Conservation (phyloP, 371 early-diverging fungal genomes). For the Smittium mucronatum region DNA sequence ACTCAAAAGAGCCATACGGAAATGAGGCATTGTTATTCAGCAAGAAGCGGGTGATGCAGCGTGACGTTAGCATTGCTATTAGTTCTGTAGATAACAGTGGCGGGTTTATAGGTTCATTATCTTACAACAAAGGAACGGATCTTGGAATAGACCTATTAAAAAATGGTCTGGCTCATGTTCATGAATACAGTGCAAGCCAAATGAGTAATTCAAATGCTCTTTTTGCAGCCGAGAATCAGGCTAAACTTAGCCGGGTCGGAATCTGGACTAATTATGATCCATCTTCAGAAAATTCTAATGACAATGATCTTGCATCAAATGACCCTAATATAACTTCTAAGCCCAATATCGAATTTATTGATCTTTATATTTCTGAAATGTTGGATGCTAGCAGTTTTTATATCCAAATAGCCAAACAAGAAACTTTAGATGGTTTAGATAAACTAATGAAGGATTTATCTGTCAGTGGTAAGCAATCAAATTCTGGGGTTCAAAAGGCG, state of each 20-base stretch:
- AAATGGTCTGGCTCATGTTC: slow-evolving; percentile 66
- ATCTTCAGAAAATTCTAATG: slow-evolving; percentile 10
- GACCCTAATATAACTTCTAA: slow-evolving; percentile 15
- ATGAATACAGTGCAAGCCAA: slow-evolving; percentile 74
- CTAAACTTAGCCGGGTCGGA: slow-evolving; percentile 41
- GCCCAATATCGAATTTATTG: slow-evolving; percentile 58
- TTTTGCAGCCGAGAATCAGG: slow-evolving; percentile 64
- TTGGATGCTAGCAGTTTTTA: slow-evolving; percentile 52
- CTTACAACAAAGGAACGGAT: slow-evolving; percentile 48
- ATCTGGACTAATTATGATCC: slow-evolving; percentile 21
- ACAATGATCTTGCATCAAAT: slow-evolving; percentile 24
- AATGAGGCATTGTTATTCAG: slow-evolving; percentile 65
- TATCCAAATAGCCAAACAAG: slow-evolving; percentile 61
- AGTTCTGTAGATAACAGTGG: slow-evolving; percentile 81
- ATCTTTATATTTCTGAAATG: slow-evolving; percentile 75
- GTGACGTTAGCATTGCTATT: slow-evolving; percentile 79
- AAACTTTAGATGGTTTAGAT: slow-evolving; percentile 53
- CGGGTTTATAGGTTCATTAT: slow-evolving; percentile 74
- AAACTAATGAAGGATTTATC: slow-evolving; percentile 69
- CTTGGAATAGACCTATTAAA: slow-evolving; percentile 53
- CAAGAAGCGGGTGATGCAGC: slow-evolving; percentile 56
- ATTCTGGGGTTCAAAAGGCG: slow-evolving; percentile 31
- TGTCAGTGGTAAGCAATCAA: slow-evolving; percentile 38
- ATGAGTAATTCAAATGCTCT: slow-evolving; percentile 51
- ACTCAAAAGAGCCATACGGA: slow-evolving; percentile 78